Conservation (phyloP, 2,329 filamentous ascomycete genomes). For the Sordariomycetes sp. region DNA sequence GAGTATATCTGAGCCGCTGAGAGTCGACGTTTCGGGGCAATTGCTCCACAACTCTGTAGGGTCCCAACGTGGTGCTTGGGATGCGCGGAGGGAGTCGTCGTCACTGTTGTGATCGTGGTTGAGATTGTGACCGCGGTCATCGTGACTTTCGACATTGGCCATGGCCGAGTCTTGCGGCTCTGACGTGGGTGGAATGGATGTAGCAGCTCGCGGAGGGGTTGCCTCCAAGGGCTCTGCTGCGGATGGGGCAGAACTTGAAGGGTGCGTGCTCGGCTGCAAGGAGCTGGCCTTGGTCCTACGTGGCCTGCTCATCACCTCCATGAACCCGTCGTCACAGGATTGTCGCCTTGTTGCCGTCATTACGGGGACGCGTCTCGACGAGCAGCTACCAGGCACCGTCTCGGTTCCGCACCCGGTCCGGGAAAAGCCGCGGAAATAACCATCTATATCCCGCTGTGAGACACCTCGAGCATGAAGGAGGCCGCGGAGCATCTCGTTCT, state of each 20-base stretch:
- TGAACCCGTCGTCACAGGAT: neutral
- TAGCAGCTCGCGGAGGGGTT: neutral
- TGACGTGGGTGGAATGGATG: neutral
- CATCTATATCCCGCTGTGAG: constrained; percentile 20
- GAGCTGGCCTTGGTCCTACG: neutral
- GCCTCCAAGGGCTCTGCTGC: neutral
- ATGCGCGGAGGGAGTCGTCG: neutral
- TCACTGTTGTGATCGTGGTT: too few relatives aligned
- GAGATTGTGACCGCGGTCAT: neutral
- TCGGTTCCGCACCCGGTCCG: neutral
- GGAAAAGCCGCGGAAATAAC: constrained; percentile 14
- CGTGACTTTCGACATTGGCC: neutral
- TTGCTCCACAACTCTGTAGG: neutral
- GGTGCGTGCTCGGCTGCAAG: neutral
- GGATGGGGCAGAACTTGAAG: neutral
- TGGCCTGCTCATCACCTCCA: neutral
- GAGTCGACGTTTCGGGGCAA: neutral
- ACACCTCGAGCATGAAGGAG: constrained; percentile 27
- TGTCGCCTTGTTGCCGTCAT: neutral
- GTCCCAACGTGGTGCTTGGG: neutral
- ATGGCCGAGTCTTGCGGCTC: neutral
- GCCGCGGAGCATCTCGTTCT: constrained; percentile 30
- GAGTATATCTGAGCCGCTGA: neutral
- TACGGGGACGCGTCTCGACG: neutral
- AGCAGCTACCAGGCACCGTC: neutral